These are phyloP conservation scores for Alnus rubra DNA, from an alignment of 306 rosid species.

Conservation along the genomic window DNA sequence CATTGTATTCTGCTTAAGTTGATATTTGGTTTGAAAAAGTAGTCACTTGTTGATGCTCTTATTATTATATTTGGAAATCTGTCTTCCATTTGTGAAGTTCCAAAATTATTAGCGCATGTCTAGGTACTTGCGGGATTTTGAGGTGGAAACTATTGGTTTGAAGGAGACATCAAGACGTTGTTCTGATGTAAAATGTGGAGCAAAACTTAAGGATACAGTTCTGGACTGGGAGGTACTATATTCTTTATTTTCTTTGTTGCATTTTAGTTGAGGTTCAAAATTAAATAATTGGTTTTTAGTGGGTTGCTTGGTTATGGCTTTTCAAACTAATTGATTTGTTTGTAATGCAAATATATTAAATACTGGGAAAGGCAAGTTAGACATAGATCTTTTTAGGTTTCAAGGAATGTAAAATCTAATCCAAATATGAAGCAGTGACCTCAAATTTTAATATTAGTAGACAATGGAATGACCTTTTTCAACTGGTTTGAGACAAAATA, in stretches of 20 bases:
- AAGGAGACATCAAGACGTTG: constrained; percentile 92
- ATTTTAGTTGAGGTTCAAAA: constrained; percentile 22
- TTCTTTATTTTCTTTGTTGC: constrained; percentile 27
- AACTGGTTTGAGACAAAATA: neutral
- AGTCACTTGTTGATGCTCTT: neutral
- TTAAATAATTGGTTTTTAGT: neutral
- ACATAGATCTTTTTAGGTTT: neutral
- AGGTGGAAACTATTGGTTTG: constrained; percentile 91
- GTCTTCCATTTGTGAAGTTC: neutral
- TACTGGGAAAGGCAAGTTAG: neutral
- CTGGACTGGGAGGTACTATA: constrained; percentile 95
- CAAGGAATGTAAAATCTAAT: neutral
- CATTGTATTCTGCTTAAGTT: neutral
- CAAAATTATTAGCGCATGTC: constrained; percentile 29
- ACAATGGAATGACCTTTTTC: neutral
- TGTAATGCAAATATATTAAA: neutral
- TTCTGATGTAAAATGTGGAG: constrained; percentile 65
- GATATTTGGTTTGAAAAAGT: constrained; percentile 10
- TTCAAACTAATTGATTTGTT: constrained; percentile 15
- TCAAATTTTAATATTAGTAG: neutral
- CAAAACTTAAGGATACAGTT: constrained; percentile 86
- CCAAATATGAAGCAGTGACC: neutral
- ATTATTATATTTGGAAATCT: neutral
- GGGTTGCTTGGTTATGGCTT: constrained; percentile 6
- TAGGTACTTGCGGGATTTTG: constrained; percentile 95